Percentiles rank a stretch among this genome's conserved stretches.
Conservation (phyloP, 2,329 filamentous ascomycete genomes). For the Aspergillus japonicus region DNA sequence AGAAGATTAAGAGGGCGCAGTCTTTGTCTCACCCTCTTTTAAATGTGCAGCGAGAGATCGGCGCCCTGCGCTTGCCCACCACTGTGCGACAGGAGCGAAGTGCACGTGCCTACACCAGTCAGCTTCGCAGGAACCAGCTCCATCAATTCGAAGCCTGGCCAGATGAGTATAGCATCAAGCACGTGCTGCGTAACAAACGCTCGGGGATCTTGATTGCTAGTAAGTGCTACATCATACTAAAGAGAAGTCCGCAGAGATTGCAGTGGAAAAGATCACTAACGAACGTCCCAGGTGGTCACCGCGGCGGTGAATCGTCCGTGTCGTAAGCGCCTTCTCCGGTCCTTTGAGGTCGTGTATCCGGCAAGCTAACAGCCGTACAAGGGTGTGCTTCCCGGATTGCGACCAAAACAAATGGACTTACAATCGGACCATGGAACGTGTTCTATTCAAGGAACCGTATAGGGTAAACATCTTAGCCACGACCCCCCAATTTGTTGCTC, state of each 20-base stretch:
- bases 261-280: constrained; percentile 16
- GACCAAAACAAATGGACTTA: constrained; percentile 34
- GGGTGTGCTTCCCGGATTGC: constrained; percentile 34
- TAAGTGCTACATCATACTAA: constrained; percentile 20
- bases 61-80: constrained; percentile 17
- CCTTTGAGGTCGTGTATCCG: neutral
- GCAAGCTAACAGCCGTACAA: constrained; percentile 13
- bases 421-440: constrained; percentile 32
- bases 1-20: constrained; percentile 34
- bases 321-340: constrained; percentile 27
- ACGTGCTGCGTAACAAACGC: constrained; percentile 34
- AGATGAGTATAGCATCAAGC: constrained; percentile 27
- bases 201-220: constrained; percentile 39
- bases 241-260: neutral
- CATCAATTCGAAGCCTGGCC: constrained; percentile 32
- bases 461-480: constrained; percentile 24
- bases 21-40: constrained; percentile 32
- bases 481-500: neutral
- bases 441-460: constrained; percentile 33
- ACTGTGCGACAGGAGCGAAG: constrained; percentile 26
- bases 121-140: constrained; percentile 31
- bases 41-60: constrained; percentile 31
- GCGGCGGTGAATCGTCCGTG: constrained; percentile 29
- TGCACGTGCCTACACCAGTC: constrained; percentile 33
- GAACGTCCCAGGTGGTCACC: constrained; percentile 26